Base-by-base conservation (phyloP, 176 grass and related monocot genomes). In the Melocanna baccifera region DNA sequence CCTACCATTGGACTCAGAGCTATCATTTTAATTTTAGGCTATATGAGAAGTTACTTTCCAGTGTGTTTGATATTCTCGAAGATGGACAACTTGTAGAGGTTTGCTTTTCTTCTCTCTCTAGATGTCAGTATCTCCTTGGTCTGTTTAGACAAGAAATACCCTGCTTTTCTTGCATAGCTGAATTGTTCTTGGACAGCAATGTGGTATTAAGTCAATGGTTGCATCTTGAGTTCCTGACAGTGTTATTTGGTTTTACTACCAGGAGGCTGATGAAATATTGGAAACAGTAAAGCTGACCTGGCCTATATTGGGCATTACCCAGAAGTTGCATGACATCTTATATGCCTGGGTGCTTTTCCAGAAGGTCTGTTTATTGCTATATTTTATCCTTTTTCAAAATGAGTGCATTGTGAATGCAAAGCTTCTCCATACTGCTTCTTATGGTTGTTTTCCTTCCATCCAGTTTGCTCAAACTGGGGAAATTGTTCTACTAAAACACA, bases 31-130 rank as follows among this genome's bases (percentile, higher is more conserved):
- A 97, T 83, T 86, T 91, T 77, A 94, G 82, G 78, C 18, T 97
- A 66, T 97, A 97, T 84, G 92, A 92, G 86, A 97, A 91, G 46
- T 84, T 97, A 62, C 92, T 97, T 70, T 91, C 41, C 78, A 93
- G 87, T 82, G 88, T 97, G 55, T 97, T 97, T 82, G 95, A 97
- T 91, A 82, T 94, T 88, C 95, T 97, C 16, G 95, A 97, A 91
- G 92, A 94, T 73, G 92, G 92, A n/a, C 88, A 94, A 20, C 80
- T 97, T 76, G 59, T 97, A 77, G 90, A 97, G 95, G 95, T 97
- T 83, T 79, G 71, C 28, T 84, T 73, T 85, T 77, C 36, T 76
- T 85, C 12, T 71, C 22, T 56, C 22, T 42, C 13, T 64, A 48
- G 32, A 66, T 67, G 13, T 77, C 62, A 57, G 47, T 56, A 74